Percentiles rank a stretch among this genome's conserved stretches.
phyloP scores from a whole-genome alignment of 1,284 basidiomycete species.

The Ceratobasidium sp. region DNA sequence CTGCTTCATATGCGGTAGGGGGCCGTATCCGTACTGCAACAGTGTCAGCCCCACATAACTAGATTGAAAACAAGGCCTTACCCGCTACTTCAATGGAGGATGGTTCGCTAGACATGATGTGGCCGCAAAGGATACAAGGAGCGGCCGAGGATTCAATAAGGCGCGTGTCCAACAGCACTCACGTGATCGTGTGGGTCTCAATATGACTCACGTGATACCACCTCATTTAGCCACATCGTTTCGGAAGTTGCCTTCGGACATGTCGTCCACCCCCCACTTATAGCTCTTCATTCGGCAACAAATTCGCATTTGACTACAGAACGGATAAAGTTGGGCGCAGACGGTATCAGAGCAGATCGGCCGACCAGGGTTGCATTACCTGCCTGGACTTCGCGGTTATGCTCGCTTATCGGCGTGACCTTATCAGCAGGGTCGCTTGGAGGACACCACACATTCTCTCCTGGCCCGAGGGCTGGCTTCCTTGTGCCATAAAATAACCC shows the following conservation, averaged over 20 bases:
- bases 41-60: constrained; percentile 37
- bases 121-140: constrained; percentile 25
- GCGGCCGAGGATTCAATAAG: constrained; percentile 22
- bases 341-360: constrained; percentile 21
- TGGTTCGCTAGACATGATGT: constrained; percentile 69
- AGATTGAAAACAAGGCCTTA: constrained; percentile 50
- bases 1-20: constrained; percentile 81
- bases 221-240: background rate
- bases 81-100: constrained; percentile 88
- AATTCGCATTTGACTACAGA: background rate
- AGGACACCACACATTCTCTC: background rate
- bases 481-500: constrained; percentile 22
- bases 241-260: background rate
- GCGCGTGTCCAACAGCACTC: constrained; percentile 39
- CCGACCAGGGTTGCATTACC: constrained; percentile 12
- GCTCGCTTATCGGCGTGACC: constrained; percentile 35
- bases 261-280: background rate
- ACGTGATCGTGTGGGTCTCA: constrained; percentile 37
- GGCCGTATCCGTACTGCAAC: constrained; percentile 85
- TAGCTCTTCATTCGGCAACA: background rate
- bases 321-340: background rate
- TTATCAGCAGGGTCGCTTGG: constrained; percentile 39
- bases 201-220: background rate
- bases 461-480: background rate
- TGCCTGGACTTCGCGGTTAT: constrained; percentile 6